Evolutionary conservation across 139 green algal species (phyloP).

Genomic region (Coelastrella sp.): DNA sequence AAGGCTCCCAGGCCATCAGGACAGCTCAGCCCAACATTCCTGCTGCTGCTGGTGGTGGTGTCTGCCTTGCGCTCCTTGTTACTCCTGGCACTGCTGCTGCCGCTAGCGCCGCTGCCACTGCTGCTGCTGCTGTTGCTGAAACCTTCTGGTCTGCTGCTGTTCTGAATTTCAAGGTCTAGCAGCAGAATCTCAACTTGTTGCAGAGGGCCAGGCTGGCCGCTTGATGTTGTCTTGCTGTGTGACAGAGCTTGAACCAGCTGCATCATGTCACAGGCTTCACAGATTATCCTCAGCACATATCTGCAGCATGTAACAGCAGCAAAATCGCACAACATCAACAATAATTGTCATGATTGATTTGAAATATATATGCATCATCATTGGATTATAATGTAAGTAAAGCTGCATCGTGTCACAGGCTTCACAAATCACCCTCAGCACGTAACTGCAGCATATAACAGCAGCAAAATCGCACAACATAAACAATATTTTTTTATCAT

Average conservation of each 20-base stretch:
- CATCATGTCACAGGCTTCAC: not conserved
- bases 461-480: too few relatives aligned
- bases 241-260: not conserved
- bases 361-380: too few relatives aligned
- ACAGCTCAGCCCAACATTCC: not conserved
- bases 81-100: not conserved
- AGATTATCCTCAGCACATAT: not conserved
- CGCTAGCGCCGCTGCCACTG: not conserved
- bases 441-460: too few relatives aligned
- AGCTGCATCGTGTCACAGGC: too few relatives aligned
- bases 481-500: too few relatives aligned
- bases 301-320: not conserved
- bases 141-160: not conserved
- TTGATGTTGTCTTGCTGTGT: not conserved
- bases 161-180: not conserved
- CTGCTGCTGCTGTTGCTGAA: conserved; percentile 16
- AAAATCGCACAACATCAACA: too few relatives aligned
- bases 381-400: too few relatives aligned
- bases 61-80: not conserved
- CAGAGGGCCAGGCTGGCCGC: not conserved
- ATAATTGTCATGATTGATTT: too few relatives aligned
- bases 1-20: not conserved
- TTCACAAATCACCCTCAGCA: too few relatives aligned
- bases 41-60: not conserved
- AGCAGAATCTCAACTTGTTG: conserved; percentile 2